Base-by-base conservation (phyloP, 768 basidiomycete species). In the Nidula microcarpa region DNA sequence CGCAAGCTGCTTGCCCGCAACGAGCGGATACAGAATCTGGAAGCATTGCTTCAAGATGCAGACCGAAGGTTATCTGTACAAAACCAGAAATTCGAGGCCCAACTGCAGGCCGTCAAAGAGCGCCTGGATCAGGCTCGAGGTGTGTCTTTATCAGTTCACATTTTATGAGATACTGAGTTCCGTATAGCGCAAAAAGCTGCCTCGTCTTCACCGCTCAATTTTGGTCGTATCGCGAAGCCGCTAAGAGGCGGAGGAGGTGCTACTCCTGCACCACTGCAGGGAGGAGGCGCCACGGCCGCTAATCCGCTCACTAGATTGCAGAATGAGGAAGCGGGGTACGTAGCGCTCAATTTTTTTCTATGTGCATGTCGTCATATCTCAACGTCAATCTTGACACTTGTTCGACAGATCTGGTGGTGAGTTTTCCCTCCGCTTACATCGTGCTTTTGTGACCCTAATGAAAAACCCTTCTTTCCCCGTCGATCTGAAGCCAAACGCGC, bases 171-270 rank as follows among this genome's bases (percentile, higher is more conserved):
- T 23, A 23, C 23, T 23, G 3, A 41, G 16, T 14, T 13, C 30
- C 34, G 8, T 8, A 41, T 65, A 87, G 92, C 92, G 11, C 87
- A 91, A 83, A 91, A 91, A 71, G 80, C 83, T 43, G 79, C 85
- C 44, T 72, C 79, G n/a, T 74, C 82, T 14, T 84, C 86, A 32
- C 74, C 86, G 43, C 78, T 96, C 62, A 88, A 78, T 68, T 94
- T 95, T 72, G 94, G 95, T 43, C 84, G 96, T 39, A 98, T 99
- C 57, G 96, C 96, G 34, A 98, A 98, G 73, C 97, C 97, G 30
- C 74, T 99, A 52, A 82, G 96, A 59, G 97, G 96, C 11, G 94
- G 93, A 17, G 95, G 96, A 43, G 94, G 94, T 53, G 75, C 74
- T 37, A 73, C 74, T 16, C 69, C 71, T 47, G 61, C 73, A 36